A percentile compares a stretch with the other conserved stretches of the same genome.
phyloP scores from a whole-genome alignment of 768 basidiomycete genomes.

The Lactarius hengduanensis region DNA sequence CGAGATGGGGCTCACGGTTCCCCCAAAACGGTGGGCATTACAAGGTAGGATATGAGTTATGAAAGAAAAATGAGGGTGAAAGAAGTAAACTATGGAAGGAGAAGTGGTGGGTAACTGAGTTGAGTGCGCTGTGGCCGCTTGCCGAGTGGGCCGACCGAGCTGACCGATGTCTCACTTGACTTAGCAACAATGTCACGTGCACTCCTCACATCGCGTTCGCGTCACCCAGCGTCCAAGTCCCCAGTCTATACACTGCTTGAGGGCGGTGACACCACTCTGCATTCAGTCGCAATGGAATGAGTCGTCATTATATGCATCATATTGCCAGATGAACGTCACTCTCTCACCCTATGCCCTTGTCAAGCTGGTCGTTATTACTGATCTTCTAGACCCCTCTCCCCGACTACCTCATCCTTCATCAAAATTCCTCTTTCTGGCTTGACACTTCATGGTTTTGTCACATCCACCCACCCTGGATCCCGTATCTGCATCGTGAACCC shows the following conservation, averaged over 20 bases:
- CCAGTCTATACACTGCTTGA: neutral
- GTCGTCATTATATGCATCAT: neutral
- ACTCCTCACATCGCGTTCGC: neutral
- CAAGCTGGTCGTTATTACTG: neutral
- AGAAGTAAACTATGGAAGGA: neutral
- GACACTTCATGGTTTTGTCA: constrained; percentile 6
- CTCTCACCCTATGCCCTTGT: neutral
- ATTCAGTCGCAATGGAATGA: neutral
- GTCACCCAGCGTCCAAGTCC: neutral
- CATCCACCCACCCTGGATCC: constrained; percentile 9
- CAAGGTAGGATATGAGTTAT: constrained; percentile 34
- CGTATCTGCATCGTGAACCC: constrained; percentile 13
- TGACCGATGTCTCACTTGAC: neutral
- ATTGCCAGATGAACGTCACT: neutral
- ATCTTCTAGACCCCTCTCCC: constrained; percentile 10
- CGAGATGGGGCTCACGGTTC: constrained; percentile 31
- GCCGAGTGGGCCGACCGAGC: neutral
- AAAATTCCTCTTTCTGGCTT: constrained; percentile 1
- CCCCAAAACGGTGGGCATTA: constrained; percentile 35
- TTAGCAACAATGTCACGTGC: constrained; percentile 13
- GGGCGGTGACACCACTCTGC: neutral
- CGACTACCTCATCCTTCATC: neutral
- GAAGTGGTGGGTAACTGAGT: neutral
- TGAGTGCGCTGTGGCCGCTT: neutral
- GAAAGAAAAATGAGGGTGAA: constrained; percentile 11